Evolutionary conservation across 768 basidiomycete species (phyloP), one percentile per base, ranked within the genome.

Genomic region (Tricholoma saponaceum): DNA sequence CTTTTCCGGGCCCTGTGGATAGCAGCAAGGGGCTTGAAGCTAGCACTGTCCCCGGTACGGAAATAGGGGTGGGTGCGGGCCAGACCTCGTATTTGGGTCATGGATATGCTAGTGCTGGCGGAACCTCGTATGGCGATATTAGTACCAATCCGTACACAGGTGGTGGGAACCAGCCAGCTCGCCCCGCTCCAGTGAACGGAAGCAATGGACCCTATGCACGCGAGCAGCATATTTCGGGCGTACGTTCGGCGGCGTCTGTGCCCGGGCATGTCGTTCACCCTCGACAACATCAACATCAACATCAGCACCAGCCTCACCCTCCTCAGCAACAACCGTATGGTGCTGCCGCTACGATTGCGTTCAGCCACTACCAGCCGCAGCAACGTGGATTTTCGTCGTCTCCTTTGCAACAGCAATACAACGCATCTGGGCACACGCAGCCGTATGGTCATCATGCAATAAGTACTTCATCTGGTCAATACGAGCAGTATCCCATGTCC

Each of bases 341-440:
- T 4, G 52, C 54, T 9, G 44, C 66, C 8, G 72, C 58, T 12
- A 52, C 66, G 7, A 73, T 79, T 52, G 72, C 78, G 2, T 80
- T 80, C 63, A 77, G 72, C 35, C 79, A 80, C 62, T 80, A 79
- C 56, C 79, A 79, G 60, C 79, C 79, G 13, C 70, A 74, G 30
- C 74, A 75, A 33, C 74, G 71, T 26, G 71, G 67, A 6, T 79
- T 79, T 49, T 69, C 69, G 4, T 57, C 69, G 2, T 60, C 55
- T 35, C 54, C 54, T 41, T 64, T 57, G 59, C 54, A 60, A 62
- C 64, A 56, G 25, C 55, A 49, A 55, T 70, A 60, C 53, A 59
- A 59, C 12, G 44, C 58, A 8, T 60, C 63, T 18, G 50, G 56
- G 20, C 60, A 64, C 62, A 60, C 65, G 51, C 51, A 61, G 64